These are phyloP conservation scores for Misopates orontium DNA, from an alignment of 257 asterid genomes.

Conservation along the genomic window DNA sequence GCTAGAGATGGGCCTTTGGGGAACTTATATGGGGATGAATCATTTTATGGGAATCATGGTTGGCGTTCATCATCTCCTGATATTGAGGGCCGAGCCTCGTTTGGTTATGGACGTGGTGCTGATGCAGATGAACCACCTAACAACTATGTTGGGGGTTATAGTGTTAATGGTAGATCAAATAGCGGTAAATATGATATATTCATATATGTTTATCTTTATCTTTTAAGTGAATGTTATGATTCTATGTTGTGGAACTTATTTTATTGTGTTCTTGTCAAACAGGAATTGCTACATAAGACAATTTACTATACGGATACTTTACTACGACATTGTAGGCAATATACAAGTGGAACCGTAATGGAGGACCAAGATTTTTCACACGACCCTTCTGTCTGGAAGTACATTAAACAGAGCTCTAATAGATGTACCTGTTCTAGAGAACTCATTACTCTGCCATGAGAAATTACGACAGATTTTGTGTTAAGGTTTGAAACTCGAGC, in stretches of 20 bases:
- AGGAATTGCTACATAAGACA: slow-evolving; percentile 82
- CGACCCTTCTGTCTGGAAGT: slow-evolving; percentile 40
- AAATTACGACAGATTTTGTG: slow-evolving; percentile 41
- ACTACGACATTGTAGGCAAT: slow-evolving; percentile 40
- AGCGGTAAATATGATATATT: slow-evolving; percentile 51
- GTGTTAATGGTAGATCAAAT: slow-evolving; percentile 58
- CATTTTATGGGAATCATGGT: slow-evolving; percentile 44
- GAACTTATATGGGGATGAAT: slow-evolving; percentile 45
- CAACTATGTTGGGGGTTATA: slow-evolving; percentile 64
- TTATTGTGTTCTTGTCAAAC: slow-evolving; percentile 26
- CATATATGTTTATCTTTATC: too few species aligned
- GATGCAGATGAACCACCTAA: slow-evolving; percentile 48
- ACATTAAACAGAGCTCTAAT: slow-evolving; percentile 38
- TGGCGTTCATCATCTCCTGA: slow-evolving; percentile 62
- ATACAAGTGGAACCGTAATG: slow-evolving; percentile 34
- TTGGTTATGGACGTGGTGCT: slow-evolving; percentile 51
- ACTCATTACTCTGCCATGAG: slow-evolving; percentile 31
- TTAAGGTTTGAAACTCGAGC: slow-evolving; percentile 48
- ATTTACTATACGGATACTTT: slow-evolving; percentile 38
- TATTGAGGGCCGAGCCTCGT: slow-evolving; percentile 45
- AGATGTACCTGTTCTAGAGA: slow-evolving; percentile 40
- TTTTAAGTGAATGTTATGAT: not conserved
- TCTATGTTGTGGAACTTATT: not conserved
- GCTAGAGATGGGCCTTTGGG: slow-evolving; percentile 39
- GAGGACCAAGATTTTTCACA: slow-evolving; percentile 25